These are phyloP conservation scores for Emergomyces pasteurianus DNA, from an alignment of 2,329 filamentous ascomycete genomes.

Conservation along the genomic window DNA sequence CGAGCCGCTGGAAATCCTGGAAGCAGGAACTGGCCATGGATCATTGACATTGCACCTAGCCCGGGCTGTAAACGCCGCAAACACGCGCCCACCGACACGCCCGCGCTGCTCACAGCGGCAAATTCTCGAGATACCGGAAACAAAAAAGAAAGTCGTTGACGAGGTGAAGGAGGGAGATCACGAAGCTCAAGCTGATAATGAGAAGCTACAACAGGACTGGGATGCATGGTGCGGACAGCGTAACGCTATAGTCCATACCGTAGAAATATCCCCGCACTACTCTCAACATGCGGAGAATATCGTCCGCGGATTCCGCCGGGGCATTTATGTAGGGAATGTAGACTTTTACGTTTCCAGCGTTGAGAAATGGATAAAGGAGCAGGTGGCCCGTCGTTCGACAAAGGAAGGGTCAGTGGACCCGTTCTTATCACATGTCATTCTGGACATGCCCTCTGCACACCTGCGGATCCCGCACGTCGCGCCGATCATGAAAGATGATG, in stretches of 20 bases:
- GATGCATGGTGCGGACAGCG: slow-evolving; percentile 41
- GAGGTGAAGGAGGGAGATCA: slow-evolving; percentile 13
- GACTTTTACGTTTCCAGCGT: slow-evolving; percentile 63
- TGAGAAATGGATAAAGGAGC: slow-evolving; percentile 47
- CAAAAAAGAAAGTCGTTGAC: slow-evolving; percentile 14
- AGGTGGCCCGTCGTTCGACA: slow-evolving; percentile 32
- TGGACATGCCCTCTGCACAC: slow-evolving; percentile 60
- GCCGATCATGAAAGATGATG: slow-evolving; percentile 49
- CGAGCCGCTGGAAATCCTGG: slow-evolving; percentile 59
- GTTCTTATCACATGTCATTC: slow-evolving; percentile 59
- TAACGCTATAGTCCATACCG: slow-evolving; percentile 59
- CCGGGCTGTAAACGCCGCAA: slow-evolving; percentile 63
- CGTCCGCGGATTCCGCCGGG: slow-evolving; percentile 54
- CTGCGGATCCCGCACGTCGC: slow-evolving; percentile 34
- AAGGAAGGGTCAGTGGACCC: slow-evolving; percentile 28
- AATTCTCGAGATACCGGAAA: slow-evolving; percentile 12
- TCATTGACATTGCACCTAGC: slow-evolving; percentile 64
- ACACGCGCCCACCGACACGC: slow-evolving; percentile 41
- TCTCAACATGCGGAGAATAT: slow-evolving; percentile 53
- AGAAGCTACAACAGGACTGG: slow-evolving; percentile 25
- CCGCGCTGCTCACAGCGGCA: slow-evolving; percentile 24
- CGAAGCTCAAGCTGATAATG: slow-evolving; percentile 8
- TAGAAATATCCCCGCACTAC: slow-evolving; percentile 54
- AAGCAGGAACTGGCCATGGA: slow-evolving; percentile 78
- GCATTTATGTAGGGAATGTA: slow-evolving; percentile 57